phyloP scores from a whole-genome alignment of 1,139 yeast genomes.

The Meyerozyma guilliermondii region DNA sequence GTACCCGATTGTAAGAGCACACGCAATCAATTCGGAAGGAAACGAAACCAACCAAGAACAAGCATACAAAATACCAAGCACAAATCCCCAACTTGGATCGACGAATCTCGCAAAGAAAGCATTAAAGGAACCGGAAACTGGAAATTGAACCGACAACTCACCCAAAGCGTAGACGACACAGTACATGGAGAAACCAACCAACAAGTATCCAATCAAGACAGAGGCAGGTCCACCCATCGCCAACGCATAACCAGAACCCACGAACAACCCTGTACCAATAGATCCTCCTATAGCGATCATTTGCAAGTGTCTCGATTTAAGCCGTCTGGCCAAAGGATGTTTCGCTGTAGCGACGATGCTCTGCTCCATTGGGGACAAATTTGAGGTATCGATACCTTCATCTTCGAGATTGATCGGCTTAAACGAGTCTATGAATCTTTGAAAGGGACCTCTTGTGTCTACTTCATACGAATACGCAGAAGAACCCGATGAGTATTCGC shows the following conservation, averaged over 20 bases:
- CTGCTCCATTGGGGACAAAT: slow-evolving; percentile 26
- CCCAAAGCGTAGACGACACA: slow-evolving; percentile 57
- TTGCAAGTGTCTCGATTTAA: slow-evolving; percentile 37
- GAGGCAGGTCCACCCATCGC: slow-evolving; percentile 69
- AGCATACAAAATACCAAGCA: slow-evolving; percentile 39
- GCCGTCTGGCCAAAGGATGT: slow-evolving; percentile 32
- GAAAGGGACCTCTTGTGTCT: slow-evolving; percentile 7
- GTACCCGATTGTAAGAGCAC: slow-evolving; percentile 37
- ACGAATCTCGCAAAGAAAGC: slow-evolving; percentile 54
- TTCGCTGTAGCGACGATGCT: slow-evolving; percentile 34
- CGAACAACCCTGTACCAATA: slow-evolving; percentile 41
- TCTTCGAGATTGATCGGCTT: slow-evolving; percentile 38
- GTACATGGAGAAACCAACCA: slow-evolving; percentile 41
- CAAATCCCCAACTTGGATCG: slow-evolving; percentile 60
- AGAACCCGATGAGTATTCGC: background rate
- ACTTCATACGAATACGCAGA: slow-evolving; percentile 5
- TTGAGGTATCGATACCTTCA: slow-evolving; percentile 29
- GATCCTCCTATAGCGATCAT: slow-evolving; percentile 45
- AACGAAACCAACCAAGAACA: slow-evolving; percentile 39
- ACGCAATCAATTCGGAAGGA: slow-evolving; percentile 43
- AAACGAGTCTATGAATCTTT: slow-evolving; percentile 31
- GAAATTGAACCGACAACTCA: slow-evolving; percentile 57
- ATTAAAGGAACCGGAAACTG: slow-evolving; percentile 58
- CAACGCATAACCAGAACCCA: slow-evolving; percentile 69
- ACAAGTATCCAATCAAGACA: slow-evolving; percentile 41